phyloP scores from a whole-genome alignment of 768 basidiomycete species.

The Rhizopogon vinicolor region DNA sequence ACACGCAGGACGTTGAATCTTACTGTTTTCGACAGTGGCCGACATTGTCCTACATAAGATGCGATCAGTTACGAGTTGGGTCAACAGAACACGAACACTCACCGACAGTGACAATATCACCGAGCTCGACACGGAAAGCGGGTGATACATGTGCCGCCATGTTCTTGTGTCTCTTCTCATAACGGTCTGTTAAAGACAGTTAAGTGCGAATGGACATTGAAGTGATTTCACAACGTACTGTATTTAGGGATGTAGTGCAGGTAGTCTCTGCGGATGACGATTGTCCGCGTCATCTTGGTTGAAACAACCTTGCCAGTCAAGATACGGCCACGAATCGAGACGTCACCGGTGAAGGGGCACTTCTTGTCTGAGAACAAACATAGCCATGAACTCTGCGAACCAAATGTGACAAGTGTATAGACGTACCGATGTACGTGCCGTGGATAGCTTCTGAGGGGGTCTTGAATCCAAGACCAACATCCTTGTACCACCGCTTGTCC shows the following conservation, averaged over 20 bases:
- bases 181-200: constrained; percentile 65
- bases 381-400: not conserved
- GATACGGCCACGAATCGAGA: constrained; percentile 99
- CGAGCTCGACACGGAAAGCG: constrained; percentile 96
- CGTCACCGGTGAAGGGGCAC: constrained; percentile 95
- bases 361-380: constrained; percentile 77
- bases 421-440: constrained; percentile 93
- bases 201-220: constrained; percentile 4
- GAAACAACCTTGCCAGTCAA: constrained; percentile 96
- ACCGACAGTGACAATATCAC: constrained; percentile 95
- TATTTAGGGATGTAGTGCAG: constrained; percentile 98
- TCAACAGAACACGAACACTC: constrained; percentile 28
- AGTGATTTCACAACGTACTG: constrained; percentile 51
- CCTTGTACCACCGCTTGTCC: constrained; percentile 99
- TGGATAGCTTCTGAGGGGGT: constrained; percentile 94
- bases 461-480: constrained; percentile 96
- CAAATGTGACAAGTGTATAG: not conserved
- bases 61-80: not conserved
- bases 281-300: constrained; percentile 98
- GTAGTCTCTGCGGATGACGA: constrained; percentile 94
- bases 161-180: constrained; percentile 99
- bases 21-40: constrained; percentile 97
- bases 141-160: constrained; percentile 95
- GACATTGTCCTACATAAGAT: constrained; percentile 79
- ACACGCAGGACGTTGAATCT: constrained; percentile 99